Base-by-base conservation (phyloP, 164 flowering plant genomes). In the Stephania cephalantha region DNA sequence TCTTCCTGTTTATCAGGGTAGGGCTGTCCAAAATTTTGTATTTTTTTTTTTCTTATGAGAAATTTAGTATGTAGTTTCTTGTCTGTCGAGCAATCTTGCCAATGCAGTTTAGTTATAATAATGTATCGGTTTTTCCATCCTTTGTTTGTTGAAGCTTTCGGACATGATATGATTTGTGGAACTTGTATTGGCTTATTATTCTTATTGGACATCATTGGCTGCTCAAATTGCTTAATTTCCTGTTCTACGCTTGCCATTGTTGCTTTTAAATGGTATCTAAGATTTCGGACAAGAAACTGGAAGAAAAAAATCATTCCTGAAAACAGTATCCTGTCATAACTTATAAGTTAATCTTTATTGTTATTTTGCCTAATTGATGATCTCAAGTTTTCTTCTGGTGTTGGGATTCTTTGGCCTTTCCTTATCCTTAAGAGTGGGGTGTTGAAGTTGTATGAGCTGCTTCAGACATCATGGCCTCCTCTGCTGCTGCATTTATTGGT, bases 31-130 rank as follows among this genome's bases (percentile, higher is more conserved):
- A 35, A 35, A 35, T 35, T 35, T 35, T 35, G 42, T 35, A 35
- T 35, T 35, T 35, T 35, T 35, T 35, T 35, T 0, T 2, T 35
- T 35, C 42, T 35, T 35, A 2, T 35, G 42, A 35, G 42, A 35
- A 35, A 35, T 17, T 55, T 20, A n/a, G 69, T 46, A 30, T 79
- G 7, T 69, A 20, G 58, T 75, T 15, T 31, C 58, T 50, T 69
- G 70, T 63, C 31, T 53, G 30, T 69, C 55, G 46, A 45, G 42
- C 42, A 15, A 52, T 73, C 45, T 72, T 17, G 65, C 52, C 42
- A 72, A 69, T 46, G 73, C 64, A 22, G 50, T 18, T 58, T 18
- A 58, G 22, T 15, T 15, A 58, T 58, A 17, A 18, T n/a, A 15
- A 18, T 15, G 6, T 18, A 58, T 58, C 64, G 11, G 11, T 58